These are phyloP conservation scores for Trichomonas vaginalis DNA, from an alignment of 208 protist genomes.

Conservation along the genomic window DNA sequence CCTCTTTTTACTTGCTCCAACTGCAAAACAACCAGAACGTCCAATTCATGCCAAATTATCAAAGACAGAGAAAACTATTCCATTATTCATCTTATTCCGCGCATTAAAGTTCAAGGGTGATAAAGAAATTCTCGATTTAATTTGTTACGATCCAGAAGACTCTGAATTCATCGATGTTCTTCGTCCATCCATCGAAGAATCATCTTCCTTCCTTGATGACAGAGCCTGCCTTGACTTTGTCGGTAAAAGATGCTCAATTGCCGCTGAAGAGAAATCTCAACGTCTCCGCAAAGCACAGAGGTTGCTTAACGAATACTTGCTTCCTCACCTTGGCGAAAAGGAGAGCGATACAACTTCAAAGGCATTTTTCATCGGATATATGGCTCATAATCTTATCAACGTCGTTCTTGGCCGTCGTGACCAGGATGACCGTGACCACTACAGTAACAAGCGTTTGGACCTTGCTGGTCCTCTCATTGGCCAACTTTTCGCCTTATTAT, in stretches of 20 bases:
- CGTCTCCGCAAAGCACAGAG: constrained; percentile 63
- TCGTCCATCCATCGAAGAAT: constrained; percentile 82
- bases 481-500: constrained; percentile 54
- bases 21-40: constrained; percentile 22
- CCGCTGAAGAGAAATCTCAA: constrained; percentile 46
- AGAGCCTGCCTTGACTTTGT: neutral
- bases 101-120: constrained; percentile 81
- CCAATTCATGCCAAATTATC: constrained; percentile 53
- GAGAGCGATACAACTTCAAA: constrained; percentile 63
- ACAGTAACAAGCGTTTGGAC: constrained; percentile 76
- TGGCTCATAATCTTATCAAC: constrained; percentile 19
- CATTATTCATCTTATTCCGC: constrained; percentile 80
- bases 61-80: constrained; percentile 62
- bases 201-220: constrained; percentile 35
- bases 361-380: constrained; percentile 56
- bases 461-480: constrained; percentile 65
- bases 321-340: constrained; percentile 65
- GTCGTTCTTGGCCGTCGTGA: constrained; percentile 38
- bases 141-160: constrained; percentile 66
- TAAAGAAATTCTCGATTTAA: constrained; percentile 72
- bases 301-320: constrained; percentile 44
- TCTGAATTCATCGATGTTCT: constrained; percentile 66
- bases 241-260: constrained; percentile 29
- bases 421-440: constrained; percentile 73
- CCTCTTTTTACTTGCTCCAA: neutral